phyloP scores from a whole-genome alignment of 2,329 filamentous ascomycete species.

The Colletotrichum lupini region DNA sequence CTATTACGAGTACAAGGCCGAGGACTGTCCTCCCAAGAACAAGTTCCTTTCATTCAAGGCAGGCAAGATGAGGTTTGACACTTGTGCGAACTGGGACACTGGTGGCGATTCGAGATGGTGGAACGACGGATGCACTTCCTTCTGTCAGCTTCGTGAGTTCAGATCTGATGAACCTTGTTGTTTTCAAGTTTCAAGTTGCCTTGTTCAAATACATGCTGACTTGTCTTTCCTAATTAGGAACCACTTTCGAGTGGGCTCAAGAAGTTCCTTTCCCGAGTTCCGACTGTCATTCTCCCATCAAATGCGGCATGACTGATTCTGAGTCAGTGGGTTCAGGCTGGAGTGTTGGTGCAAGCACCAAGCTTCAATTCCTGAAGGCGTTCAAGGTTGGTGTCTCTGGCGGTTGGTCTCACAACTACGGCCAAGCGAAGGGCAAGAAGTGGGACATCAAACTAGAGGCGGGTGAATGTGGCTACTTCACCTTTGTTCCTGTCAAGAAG shows the following conservation, averaged over 20 bases:
- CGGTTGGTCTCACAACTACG: conserved; percentile 8
- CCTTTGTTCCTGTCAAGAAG: conserved; percentile 36
- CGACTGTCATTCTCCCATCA: conserved; percentile 47
- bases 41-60: neutral
- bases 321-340: conserved; percentile 43
- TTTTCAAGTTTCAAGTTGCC: too few relatives aligned
- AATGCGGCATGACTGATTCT: conserved; percentile 41
- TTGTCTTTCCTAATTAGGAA: neutral
- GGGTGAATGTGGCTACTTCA: conserved; percentile 38
- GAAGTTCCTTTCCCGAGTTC: conserved; percentile 49
- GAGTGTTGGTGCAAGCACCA: conserved; percentile 47
- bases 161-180: neutral
- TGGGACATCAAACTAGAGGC: conserved; percentile 12
- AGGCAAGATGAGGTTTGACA: neutral
- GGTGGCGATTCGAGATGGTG: neutral
- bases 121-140: neutral
- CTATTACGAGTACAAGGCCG: neutral
- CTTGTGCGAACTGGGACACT: neutral
- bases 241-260: conserved; percentile 42
- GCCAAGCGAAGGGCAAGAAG: neutral
- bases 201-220: neutral
- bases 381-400: conserved; percentile 41
- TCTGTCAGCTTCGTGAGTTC: neutral
- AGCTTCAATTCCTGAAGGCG: conserved; percentile 25
- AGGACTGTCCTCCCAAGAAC: neutral